Base-by-base conservation (phyloP, 441 rosid species). In the Gossypium gossypioides region DNA sequence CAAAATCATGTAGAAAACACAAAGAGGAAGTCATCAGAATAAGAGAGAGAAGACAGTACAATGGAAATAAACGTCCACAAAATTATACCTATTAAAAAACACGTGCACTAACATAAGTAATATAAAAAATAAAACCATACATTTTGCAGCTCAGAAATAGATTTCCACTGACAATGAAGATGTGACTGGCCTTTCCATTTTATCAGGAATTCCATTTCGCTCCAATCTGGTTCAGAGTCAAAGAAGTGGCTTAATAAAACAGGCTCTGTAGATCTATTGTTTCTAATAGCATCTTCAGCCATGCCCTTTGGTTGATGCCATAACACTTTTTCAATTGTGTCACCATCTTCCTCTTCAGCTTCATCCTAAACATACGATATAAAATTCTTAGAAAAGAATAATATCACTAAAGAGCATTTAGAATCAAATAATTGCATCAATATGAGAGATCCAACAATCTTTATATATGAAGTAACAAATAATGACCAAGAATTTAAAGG, bases 151-250 rank as follows among this genome's bases (percentile, higher is more conserved):
- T 96, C 94, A 50, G 84, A 71, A 71, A 93, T 79, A 40, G 96
- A 82, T 82, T 91, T 96, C 99, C 99, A 96, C 83, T 88, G 97
- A 78, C 97, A 96, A 73, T 96, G 99, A 82, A 96, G 84, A 78
- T 96, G 99, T 25, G 99, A 96, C 86, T 89, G 97, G 80, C 98
- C 98, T 83, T 96, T 96, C 99, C 98, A 96, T 86, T 96, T 96
- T 71, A 96, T 93, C 76, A 91, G 84, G 83, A 93, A 91, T 80
- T 93, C 99, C 85, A 91, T 86, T 55, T 87, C 88, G 73, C 88
- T 85, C 98, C 97, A 96, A 83, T 93, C 92, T 55, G 91, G 86
- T 76, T 85, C 90, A 74, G 85, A 81, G 81, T 87, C 93, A 85
- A 89, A 93, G 80, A 91, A 78, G 81, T 85, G 86, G 85, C 89